Evolutionary conservation across 441 rosid genomes (phyloP).

Genomic region (Rhodomyrtus psidioides): DNA sequence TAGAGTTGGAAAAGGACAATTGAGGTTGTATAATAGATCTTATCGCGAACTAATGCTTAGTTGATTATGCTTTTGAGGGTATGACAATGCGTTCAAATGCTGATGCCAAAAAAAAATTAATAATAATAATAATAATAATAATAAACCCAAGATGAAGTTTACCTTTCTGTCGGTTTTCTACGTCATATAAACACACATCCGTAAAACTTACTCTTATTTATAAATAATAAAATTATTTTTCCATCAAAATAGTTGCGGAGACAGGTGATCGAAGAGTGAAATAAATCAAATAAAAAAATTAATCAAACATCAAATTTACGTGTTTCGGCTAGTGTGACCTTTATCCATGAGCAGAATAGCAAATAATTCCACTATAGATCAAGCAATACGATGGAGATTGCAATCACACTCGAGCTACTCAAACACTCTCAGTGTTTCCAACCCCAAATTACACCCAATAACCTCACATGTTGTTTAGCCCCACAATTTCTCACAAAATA

Average conservation of each 20-base stretch:
- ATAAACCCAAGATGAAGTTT: background rate
- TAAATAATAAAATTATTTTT: background rate
- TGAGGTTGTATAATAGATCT: background rate
- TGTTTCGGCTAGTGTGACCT: background rate
- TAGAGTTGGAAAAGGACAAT: background rate
- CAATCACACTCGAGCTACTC: background rate
- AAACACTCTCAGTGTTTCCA: no score
- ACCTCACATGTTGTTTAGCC: accelerated
- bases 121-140: no score
- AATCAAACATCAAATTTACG: accelerated
- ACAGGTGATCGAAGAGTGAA: background rate
- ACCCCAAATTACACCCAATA: background rate
- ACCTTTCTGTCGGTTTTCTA: background rate
- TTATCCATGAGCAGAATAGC: background rate
- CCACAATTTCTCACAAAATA: background rate
- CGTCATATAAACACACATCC: background rate
- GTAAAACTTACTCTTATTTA: background rate
- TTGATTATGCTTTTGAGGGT: background rate
- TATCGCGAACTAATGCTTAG: background rate
- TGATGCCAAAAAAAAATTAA: background rate
- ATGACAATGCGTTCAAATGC: background rate
- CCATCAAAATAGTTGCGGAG: background rate
- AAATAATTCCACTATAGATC: background rate
- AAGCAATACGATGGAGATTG: background rate
- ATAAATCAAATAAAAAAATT: background rate